Evolutionary conservation across 225 moss, liverwort and hornwort genomes (phyloP), one percentile per base, ranked within the genome.

Genomic region (Marchantia polymorpha): DNA sequence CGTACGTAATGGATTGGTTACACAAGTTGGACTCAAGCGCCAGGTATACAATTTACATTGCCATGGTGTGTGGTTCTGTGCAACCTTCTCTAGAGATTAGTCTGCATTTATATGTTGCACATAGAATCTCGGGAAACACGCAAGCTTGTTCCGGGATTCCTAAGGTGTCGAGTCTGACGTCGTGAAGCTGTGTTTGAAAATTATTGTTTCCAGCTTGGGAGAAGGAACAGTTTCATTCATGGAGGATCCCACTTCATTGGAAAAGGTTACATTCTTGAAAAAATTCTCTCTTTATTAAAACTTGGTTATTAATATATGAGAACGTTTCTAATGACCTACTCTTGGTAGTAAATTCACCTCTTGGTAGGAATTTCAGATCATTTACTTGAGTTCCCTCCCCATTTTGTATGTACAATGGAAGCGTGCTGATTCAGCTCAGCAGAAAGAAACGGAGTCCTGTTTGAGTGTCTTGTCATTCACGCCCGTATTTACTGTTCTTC

Each of bases 211-310:
- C 46, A 82, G 89, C 53, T 85, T 91, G 91, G 78, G 82, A 77
- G 83, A 55, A 63, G 90, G 87, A 81, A 77, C 82, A 13, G 79
- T 84, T 72, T 90, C 99, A 0, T 83, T 77, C 15, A 87, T 99
- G 84, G 99, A 93, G 69, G 92, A 99, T 88, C 99, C 99, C 66
- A 88, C 89, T 52, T 94, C 97, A 14, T 80, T 99, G 64, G 95
- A 92, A 83, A 87, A 82, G 83, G 90, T 91, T 65, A 26, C 65
- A 29, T 39, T 30, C 10, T 71, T 23, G 47, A 15, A 49, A 6
- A 23, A 12, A n/a, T 6, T 29, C 27, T 27, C 9, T 71, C 49
- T 14, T 10, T 1, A 20, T 11, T 29, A 39, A 20, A 19, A 19
- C 47, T 47, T 50, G 22, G 61, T 23, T 17, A 61, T 9, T 17